Conservation (phyloP, 768 basidiomycete species). For the Tulasnella sp. region DNA sequence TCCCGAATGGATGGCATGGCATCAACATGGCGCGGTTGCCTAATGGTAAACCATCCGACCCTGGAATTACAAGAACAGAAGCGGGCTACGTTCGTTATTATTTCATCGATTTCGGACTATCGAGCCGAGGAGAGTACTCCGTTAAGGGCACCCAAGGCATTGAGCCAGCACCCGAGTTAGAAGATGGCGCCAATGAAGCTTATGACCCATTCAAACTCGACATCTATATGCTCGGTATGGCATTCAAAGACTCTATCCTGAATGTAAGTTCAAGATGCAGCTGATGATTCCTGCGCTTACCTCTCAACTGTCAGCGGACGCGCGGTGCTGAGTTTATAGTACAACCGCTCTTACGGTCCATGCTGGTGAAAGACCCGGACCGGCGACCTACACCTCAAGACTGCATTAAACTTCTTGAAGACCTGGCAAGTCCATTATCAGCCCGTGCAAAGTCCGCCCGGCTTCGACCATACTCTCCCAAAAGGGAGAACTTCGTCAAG, state of each 20-base stretch:
- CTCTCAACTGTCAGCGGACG: too few species aligned
- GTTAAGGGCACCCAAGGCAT: neutral
- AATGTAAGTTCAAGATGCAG: too few species aligned
- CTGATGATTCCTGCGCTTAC: too few species aligned
- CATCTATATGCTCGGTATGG: conserved; percentile 11
- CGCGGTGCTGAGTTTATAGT: too few species aligned
- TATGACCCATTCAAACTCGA: conserved; percentile 13
- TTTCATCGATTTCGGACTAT: conserved; percentile 13
- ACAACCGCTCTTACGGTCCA: too few species aligned
- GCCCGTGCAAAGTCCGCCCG: too few species aligned
- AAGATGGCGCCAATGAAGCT: neutral
- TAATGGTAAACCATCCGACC: neutral
- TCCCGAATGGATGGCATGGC: conserved; percentile 1
- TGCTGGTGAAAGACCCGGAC: too few species aligned
- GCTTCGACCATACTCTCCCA: too few species aligned
- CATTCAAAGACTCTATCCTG: neutral
- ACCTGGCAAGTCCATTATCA: too few species aligned
- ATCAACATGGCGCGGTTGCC: neutral
- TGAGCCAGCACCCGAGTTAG: conserved; percentile 7
- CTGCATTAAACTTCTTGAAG: too few species aligned
- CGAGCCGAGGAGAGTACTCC: neutral
- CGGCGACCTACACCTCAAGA: too few species aligned
- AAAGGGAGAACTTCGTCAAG: too few species aligned
- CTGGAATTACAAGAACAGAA: conserved; percentile 1
- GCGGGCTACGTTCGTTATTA: conserved; percentile 9